A percentile compares a stretch with the other conserved stretches of the same genome.
Conservation (phyloP, 2,329 filamentous ascomycete species). For the Fusarium aywerte region DNA sequence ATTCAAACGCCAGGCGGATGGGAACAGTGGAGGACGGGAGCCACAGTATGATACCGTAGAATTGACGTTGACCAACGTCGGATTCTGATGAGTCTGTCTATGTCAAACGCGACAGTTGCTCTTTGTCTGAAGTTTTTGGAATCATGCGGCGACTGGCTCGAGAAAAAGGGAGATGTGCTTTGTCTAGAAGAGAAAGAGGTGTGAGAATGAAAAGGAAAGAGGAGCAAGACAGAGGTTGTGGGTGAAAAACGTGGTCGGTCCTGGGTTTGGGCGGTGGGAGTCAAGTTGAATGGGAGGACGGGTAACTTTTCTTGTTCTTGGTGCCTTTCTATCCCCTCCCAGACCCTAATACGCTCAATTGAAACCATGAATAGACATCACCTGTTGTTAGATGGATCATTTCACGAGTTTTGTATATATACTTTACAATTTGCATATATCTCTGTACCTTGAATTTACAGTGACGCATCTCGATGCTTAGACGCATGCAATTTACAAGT, state of each 20-base stretch:
- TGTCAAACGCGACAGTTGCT: slow-evolving; percentile 8
- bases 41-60: slow-evolving; percentile 18
- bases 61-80: slow-evolving; percentile 4
- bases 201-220: slow-evolving; percentile 30
- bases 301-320: slow-evolving; percentile 29
- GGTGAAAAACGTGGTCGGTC: slow-evolving; percentile 40
- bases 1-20: slow-evolving; percentile 30
- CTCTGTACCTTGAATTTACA: slow-evolving; percentile 8
- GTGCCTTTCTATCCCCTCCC: slow-evolving; percentile 9
- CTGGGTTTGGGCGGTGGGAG: slow-evolving; percentile 36
- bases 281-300: slow-evolving; percentile 26
- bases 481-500: slow-evolving; percentile 38
- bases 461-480: slow-evolving; percentile 21
- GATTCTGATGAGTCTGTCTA: not conserved
- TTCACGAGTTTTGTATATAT: not conserved
- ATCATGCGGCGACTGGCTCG: slow-evolving; percentile 14
- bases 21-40: slow-evolving; percentile 33
- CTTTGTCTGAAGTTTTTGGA: not conserved
- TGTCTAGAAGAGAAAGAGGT: slow-evolving; percentile 14
- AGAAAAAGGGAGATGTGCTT: slow-evolving; percentile 22
- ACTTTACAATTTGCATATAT: not conserved
- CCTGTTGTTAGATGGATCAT: not conserved
- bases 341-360: slow-evolving; percentile 11
- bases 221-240: slow-evolving; percentile 35
- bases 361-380: not conserved